Evolutionary conservation across 306 rosid genomes (phyloP).

Genomic region (Pyrus communis): DNA sequence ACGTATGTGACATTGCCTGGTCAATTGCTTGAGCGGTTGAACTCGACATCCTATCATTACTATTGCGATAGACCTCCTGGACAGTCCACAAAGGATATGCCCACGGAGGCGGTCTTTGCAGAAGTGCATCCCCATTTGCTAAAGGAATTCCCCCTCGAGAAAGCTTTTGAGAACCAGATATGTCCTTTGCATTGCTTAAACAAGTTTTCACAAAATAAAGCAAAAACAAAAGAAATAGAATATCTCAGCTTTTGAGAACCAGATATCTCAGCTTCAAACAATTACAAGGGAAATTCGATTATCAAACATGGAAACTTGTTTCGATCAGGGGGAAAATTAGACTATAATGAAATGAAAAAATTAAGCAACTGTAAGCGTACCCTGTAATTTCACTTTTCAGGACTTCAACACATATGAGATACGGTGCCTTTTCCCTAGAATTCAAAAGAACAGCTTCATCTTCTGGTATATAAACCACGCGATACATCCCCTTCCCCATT

Average conservation of each 20-base stretch:
- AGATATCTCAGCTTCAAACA: constrained; percentile 7
- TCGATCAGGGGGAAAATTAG: not conserved
- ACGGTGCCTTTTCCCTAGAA: constrained; percentile 99
- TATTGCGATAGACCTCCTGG: constrained; percentile 95
- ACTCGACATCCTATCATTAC: constrained; percentile 95
- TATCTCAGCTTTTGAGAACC: no score
- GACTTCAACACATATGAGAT: constrained; percentile 81
- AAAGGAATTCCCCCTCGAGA: constrained; percentile 97
- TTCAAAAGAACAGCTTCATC: constrained; percentile 97
- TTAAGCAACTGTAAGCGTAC: constrained; percentile 31
- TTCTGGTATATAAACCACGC: constrained; percentile 89
- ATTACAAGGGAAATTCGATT: constrained; percentile 1
- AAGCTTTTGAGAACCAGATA: constrained; percentile 70
- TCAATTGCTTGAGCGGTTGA: constrained; percentile 97
- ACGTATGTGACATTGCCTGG: constrained; percentile 86
- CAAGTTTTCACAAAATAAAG: constrained; percentile 18
- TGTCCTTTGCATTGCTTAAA: constrained; percentile 73
- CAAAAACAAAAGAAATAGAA: not conserved
- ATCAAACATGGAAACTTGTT: not conserved
- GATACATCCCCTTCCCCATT: constrained; percentile 92
- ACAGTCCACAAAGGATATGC: constrained; percentile 95
- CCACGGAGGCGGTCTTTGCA: constrained; percentile 97
- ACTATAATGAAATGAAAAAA: not conserved
- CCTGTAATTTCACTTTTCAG: constrained; percentile 82
- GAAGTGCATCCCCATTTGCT: constrained; percentile 90